These are phyloP conservation scores for Wickerhamomyces sp. DNA, from an alignment of 1,139 yeast genomes.

Conservation along the genomic window DNA sequence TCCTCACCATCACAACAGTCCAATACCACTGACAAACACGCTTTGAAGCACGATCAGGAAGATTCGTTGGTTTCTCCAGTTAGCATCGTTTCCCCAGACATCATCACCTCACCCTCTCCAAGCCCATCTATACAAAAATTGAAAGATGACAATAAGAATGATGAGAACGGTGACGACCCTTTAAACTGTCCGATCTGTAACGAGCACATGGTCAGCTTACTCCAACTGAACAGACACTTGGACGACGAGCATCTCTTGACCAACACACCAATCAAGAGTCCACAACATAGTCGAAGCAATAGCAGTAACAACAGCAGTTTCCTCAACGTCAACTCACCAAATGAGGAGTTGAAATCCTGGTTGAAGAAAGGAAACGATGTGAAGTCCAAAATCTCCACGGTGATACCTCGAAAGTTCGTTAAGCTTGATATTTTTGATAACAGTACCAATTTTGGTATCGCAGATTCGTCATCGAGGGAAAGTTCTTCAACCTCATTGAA, in stretches of 20 bases:
- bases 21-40: neutral
- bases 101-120: conserved; percentile 5
- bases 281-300: no score
- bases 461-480: conserved; percentile 13
- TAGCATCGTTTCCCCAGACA: conserved; percentile 7
- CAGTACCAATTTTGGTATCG: conserved; percentile 7
- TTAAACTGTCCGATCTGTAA: conserved; percentile 66
- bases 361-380: conserved; percentile 28
- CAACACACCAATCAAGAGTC: conserved; percentile 1
- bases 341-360: conserved; percentile 37
- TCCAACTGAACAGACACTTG: conserved; percentile 62
- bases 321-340: conserved; percentile 12
- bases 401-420: conserved; percentile 25
- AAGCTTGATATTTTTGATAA: conserved; percentile 30
- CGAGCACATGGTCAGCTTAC: conserved; percentile 51
- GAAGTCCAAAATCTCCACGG: conserved; percentile 22
- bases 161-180: conserved; percentile 13
- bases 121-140: no score
- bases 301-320: neutral
- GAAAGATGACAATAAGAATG: conserved; percentile 3
- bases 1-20: no score
- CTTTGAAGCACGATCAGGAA: neutral
- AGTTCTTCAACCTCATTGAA: conserved; percentile 14
- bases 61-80: conserved; percentile 2
- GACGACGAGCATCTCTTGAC: conserved; percentile 56